phyloP scores from a whole-genome alignment of 805 yeast genomes.

The Metschnikowia hibisci region DNA sequence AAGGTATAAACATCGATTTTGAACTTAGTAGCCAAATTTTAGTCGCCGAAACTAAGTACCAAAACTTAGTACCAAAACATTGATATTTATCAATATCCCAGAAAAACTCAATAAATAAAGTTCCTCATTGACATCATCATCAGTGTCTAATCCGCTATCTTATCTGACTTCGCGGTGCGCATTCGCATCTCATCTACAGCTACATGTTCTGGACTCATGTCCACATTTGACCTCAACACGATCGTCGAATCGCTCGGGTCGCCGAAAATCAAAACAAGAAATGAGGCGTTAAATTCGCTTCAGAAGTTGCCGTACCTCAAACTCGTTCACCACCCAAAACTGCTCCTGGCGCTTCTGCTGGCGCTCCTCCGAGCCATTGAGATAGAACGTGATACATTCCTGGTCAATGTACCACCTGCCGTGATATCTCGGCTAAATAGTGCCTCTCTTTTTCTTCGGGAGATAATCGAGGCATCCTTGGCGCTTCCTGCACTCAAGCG shows the following conservation, averaged over 20 bases:
- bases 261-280: conserved; percentile 12
- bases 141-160: not conserved
- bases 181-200: conserved; percentile 1
- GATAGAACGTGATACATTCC: conserved; percentile 34
- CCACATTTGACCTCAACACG: conserved; percentile 14
- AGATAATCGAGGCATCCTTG: conserved; percentile 17
- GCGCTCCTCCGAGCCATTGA: conserved; percentile 28
- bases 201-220: conserved; percentile 7
- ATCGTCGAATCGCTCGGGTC: conserved; percentile 15
- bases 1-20: too few relatives aligned
- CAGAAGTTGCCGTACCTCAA: conserved; percentile 12
- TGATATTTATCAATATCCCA: too few relatives aligned
- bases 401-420: conserved; percentile 21
- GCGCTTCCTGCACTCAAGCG: conserved; percentile 13
- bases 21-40: too few relatives aligned
- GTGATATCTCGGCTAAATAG: conserved; percentile 27
- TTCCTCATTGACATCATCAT: too few relatives aligned
- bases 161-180: not conserved
- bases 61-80: too few relatives aligned
- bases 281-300: conserved; percentile 15
- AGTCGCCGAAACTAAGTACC: too few relatives aligned
- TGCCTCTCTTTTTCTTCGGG: conserved; percentile 31
- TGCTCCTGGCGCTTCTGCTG: conserved; percentile 21
- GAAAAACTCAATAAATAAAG: too few relatives aligned
- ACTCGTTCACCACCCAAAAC: conserved; percentile 19